These are phyloP conservation scores for Elsinoe batatas DNA, from an alignment of 2,329 filamentous ascomycete genomes.

Conservation along the genomic window DNA sequence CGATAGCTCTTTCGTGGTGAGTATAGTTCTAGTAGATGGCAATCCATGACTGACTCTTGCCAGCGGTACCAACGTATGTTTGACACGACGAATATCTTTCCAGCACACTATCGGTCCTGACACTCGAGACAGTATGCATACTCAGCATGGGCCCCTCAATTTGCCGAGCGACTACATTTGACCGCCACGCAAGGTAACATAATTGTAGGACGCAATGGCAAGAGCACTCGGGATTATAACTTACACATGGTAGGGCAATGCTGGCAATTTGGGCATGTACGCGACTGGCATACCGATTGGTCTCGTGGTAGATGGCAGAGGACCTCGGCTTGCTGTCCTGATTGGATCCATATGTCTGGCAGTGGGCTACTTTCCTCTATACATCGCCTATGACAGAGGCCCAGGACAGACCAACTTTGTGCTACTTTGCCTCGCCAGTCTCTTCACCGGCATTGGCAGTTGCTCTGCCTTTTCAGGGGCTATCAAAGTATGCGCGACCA, in stretches of 20 bases:
- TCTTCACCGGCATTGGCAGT: slow-evolving; percentile 76
- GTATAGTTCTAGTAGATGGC: background rate
- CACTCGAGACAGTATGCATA: slow-evolving; percentile 70
- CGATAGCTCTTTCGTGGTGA: slow-evolving; percentile 69
- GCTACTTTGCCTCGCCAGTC: slow-evolving; percentile 70
- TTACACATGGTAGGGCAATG: slow-evolving; percentile 41
- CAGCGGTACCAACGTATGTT: slow-evolving; percentile 69
- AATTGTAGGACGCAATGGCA: slow-evolving; percentile 49
- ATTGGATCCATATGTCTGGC: slow-evolving; percentile 63
- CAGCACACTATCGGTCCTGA: background rate
- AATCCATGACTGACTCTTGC: background rate
- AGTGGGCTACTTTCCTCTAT: slow-evolving; percentile 76
- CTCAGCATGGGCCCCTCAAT: slow-evolving; percentile 94
- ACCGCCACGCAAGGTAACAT: slow-evolving; percentile 90
- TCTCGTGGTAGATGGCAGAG: slow-evolving; percentile 72
- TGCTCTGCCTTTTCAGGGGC: slow-evolving; percentile 84
- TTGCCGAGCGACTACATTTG: slow-evolving; percentile 74
- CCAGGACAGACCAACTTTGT: slow-evolving; percentile 46
- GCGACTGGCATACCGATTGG: slow-evolving; percentile 80
- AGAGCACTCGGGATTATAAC: slow-evolving; percentile 10
- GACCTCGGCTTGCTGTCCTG: slow-evolving; percentile 68
- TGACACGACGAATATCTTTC: background rate
- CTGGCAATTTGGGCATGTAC: slow-evolving; percentile 90
- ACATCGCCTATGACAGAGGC: slow-evolving; percentile 64
- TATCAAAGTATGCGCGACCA: slow-evolving; percentile 75